Conservation (phyloP, 2,329 filamentous ascomycete genomes). For the Ascochyta viciae-villosae region DNA sequence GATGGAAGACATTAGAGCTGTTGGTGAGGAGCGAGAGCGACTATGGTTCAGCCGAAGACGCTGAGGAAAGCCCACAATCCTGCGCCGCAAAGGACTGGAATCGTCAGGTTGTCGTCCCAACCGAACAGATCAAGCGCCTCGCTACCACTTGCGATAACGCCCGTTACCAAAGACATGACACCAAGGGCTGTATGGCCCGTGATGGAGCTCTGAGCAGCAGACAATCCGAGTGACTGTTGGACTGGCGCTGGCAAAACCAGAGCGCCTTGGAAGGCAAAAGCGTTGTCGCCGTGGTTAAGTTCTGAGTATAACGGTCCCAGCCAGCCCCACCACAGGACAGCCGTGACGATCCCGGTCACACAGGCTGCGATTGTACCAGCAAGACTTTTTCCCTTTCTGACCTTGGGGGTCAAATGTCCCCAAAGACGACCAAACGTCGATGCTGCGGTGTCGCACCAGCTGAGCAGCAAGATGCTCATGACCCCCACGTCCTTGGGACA, state of each 20-base stretch:
- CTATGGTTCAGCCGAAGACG: conserved; percentile 67
- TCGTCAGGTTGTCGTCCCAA: conserved; percentile 97
- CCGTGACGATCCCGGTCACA: conserved; percentile 80
- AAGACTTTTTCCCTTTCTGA: conserved; percentile 88
- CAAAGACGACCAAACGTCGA: conserved; percentile 92
- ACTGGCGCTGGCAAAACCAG: conserved; percentile 72
- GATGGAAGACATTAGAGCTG: conserved; percentile 4
- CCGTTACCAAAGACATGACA: conserved; percentile 83
- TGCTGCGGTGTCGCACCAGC: conserved; percentile 97
- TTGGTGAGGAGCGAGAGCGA: neutral
- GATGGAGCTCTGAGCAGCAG: conserved; percentile 65
- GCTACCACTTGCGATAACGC: conserved; percentile 85
- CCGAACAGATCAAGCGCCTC: conserved; percentile 92
- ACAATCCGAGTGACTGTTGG: conserved; percentile 68
- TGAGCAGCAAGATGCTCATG: conserved; percentile 86
- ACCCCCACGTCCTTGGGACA: conserved; percentile 94
- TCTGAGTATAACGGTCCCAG: conserved; percentile 66
- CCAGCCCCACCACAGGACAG: conserved; percentile 86
- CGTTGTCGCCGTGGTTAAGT: conserved; percentile 55
- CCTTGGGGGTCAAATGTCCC: conserved; percentile 84
- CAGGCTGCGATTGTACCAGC: conserved; percentile 89
- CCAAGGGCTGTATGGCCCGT: conserved; percentile 76
- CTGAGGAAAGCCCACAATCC: conserved; percentile 93
- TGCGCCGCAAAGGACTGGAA: conserved; percentile 86
- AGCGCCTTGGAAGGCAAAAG: conserved; percentile 81